Evolutionary conservation across 169 alveolate genomes (phyloP).

Genomic region (Cryptosporidium sp.): DNA sequence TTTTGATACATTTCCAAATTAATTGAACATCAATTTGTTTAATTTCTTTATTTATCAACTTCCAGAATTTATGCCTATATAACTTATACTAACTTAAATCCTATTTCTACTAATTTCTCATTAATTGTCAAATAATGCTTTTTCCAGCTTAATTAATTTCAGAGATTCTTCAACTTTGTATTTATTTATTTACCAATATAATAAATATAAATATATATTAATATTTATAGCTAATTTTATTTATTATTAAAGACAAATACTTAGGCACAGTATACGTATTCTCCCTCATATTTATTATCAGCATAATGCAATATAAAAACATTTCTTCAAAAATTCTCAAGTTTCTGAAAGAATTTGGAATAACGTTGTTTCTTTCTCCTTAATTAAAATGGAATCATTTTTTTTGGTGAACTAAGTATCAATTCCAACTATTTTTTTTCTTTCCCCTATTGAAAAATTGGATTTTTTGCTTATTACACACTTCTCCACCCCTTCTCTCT

Average conservation of each 20-base stretch:
- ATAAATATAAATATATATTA: background rate
- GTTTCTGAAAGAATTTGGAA: background rate
- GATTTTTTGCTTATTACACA: background rate
- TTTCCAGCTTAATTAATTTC: background rate
- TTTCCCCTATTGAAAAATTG: background rate
- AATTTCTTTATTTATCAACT: background rate
- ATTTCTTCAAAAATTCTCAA: background rate
- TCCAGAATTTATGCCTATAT: background rate
- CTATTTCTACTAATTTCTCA: background rate
- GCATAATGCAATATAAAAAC: background rate
- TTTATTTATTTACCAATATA: background rate
- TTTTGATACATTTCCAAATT: slow-evolving; percentile 52
- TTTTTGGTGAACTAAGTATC: no score
- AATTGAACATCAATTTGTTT: slow-evolving; percentile 1
- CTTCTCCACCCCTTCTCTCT: background rate
- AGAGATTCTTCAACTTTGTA: background rate
- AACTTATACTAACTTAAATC: background rate
- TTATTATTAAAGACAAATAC: slow-evolving; percentile 8
- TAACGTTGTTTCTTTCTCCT: background rate
- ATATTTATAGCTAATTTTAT: background rate
- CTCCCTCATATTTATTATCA: background rate
- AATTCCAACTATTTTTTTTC: no score
- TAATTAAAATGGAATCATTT: no score
- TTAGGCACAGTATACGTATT: slow-evolving; percentile 13
- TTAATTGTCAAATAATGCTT: background rate